Percentiles rank a stretch among this genome's conserved stretches.
phyloP scores from a whole-genome alignment of 106 monocot species.

The Allium fistulosum region DNA sequence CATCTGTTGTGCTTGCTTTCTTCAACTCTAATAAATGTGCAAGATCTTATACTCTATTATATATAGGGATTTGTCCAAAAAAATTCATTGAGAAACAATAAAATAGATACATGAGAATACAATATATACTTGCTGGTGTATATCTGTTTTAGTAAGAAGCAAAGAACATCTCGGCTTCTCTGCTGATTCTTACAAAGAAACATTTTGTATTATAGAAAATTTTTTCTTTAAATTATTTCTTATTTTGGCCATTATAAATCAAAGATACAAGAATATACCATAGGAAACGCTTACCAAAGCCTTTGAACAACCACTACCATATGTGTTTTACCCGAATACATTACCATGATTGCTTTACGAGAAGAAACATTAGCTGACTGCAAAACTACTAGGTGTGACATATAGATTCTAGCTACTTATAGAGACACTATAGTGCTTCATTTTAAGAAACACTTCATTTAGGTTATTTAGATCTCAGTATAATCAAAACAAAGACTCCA shows the following conservation, averaged over 20 bases:
- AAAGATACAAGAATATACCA: slow-evolving; percentile 24
- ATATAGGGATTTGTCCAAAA: slow-evolving; percentile 69
- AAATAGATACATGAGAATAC: background rate
- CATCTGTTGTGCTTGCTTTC: slow-evolving; percentile 95
- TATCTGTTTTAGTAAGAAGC: background rate
- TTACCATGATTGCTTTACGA: slow-evolving; percentile 92
- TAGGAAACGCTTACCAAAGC: slow-evolving; percentile 80
- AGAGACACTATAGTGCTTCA: too few relatives aligned
- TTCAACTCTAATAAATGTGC: slow-evolving; percentile 77
- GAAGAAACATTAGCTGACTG: slow-evolving; percentile 88
- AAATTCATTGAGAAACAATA: background rate
- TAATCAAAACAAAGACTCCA: too few relatives aligned
- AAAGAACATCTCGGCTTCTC: background rate
- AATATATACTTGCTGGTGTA: background rate
- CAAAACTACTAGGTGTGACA: slow-evolving; percentile 77
- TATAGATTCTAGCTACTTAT: too few relatives aligned
- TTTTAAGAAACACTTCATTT: too few relatives aligned
- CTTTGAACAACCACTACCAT: slow-evolving; percentile 76
- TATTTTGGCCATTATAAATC: background rate
- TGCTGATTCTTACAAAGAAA: background rate
- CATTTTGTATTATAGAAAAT: background rate
- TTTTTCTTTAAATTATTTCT: background rate
- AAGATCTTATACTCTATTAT: slow-evolving; percentile 87
- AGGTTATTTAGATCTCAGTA: too few relatives aligned
- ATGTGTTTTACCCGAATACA: slow-evolving; percentile 69